Evolutionary conservation across 1,139 yeast species (phyloP).

Genomic region (Suhomyces wounanorum): DNA sequence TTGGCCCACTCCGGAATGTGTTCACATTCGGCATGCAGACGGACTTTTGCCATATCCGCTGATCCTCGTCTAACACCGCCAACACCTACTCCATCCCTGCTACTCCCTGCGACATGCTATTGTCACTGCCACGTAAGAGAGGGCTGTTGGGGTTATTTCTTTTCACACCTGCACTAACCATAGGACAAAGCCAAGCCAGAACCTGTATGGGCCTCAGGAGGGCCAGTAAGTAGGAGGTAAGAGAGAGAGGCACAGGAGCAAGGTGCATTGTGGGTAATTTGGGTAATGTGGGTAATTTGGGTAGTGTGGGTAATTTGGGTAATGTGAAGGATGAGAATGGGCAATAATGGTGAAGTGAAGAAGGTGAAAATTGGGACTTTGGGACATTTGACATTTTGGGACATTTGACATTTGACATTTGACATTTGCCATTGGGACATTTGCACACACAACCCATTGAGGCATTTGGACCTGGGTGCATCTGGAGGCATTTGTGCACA

Average conservation of each 20-base stretch:
- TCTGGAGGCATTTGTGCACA: too few species aligned
- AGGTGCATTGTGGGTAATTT: not conserved
- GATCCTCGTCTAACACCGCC: slow-evolving; percentile 6
- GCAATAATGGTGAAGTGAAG: too few species aligned
- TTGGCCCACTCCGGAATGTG: slow-evolving; percentile 1
- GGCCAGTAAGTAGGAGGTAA: too few species aligned
- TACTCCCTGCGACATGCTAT: slow-evolving; percentile 5
- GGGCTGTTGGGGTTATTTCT: slow-evolving; percentile 10
- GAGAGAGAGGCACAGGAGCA: not conserved
- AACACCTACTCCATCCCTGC: slow-evolving; percentile 6
- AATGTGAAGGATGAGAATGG: too few species aligned
- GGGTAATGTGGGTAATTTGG: not conserved
- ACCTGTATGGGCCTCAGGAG: too few species aligned
- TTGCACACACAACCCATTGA: too few species aligned
- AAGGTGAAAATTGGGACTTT: not conserved
- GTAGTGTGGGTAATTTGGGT: too few species aligned
- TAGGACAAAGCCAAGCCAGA: slow-evolving; percentile 1
- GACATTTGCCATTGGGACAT: too few species aligned
- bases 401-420: not conserved
- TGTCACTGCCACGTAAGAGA: slow-evolving; percentile 9
- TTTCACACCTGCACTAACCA: slow-evolving; percentile 7
- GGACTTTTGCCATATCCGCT: slow-evolving; percentile 1
- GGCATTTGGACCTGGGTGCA: too few species aligned
- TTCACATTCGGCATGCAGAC: not conserved
- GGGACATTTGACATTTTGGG: not conserved